phyloP scores from a whole-genome alignment of 169 alveolate species.

The Plasmodium berghei region DNA sequence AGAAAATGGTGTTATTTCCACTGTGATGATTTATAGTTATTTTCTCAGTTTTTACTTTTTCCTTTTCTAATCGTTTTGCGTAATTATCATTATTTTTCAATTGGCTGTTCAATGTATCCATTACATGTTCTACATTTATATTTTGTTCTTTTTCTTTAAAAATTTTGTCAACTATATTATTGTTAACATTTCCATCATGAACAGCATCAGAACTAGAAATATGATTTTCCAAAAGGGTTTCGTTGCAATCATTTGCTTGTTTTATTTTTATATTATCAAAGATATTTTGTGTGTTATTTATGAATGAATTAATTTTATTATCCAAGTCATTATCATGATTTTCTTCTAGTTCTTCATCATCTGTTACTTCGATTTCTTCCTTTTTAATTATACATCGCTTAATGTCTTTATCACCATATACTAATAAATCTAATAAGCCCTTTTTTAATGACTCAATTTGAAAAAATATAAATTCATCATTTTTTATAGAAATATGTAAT shows the following conservation, averaged over 20 bases:
- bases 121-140: neutral
- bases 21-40: neutral
- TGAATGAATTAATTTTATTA: too few species aligned
- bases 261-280: too few species aligned
- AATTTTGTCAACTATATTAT: neutral
- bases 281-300: neutral
- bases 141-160: neutral
- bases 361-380: constrained; percentile 86
- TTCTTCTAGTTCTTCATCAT: constrained; percentile 4
- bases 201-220: too few species aligned
- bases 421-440: constrained; percentile 82
- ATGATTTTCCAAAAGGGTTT: neutral
- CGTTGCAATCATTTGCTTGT: neutral
- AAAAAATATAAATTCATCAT: constrained; percentile 81
- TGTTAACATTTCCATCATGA: neutral
- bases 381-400: constrained; percentile 90
- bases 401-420: constrained; percentile 86
- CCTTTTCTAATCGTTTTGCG: neutral
- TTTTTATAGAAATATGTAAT: constrained; percentile 79
- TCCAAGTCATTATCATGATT: neutral
- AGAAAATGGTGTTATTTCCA: neutral
- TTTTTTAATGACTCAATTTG: constrained; percentile 86
- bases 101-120: neutral
- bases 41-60: neutral
- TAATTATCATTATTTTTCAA: neutral